Conservation (phyloP, 2,329 filamentous ascomycete species). For the Hypoxylon sp. region DNA sequence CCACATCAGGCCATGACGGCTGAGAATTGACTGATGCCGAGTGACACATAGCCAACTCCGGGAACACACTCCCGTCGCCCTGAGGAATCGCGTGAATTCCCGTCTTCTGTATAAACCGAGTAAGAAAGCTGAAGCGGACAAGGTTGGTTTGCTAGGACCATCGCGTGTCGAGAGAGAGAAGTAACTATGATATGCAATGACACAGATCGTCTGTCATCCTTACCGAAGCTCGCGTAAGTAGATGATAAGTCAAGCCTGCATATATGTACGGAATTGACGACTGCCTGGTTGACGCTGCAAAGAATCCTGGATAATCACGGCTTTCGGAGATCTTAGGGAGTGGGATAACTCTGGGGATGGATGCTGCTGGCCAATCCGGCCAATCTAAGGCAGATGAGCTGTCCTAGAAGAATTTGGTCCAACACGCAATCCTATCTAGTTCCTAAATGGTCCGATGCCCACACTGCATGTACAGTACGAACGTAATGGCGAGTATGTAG, state of each 20-base stretch:
- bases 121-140: neutral
- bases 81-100: conserved; percentile 16
- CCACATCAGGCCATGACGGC: conserved; percentile 52
- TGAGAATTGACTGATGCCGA: conserved; percentile 31
- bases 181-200: conserved; percentile 36
- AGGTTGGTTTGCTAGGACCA: conserved; percentile 16
- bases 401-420: conserved; percentile 24
- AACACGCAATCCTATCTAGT: conserved; percentile 26
- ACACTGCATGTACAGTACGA: conserved; percentile 33
- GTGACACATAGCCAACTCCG: conserved; percentile 23
- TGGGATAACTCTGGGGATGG: conserved; percentile 23
- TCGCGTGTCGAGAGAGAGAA: conserved; percentile 25
- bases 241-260: conserved; percentile 34
- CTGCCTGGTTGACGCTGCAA: conserved; percentile 32
- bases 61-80: conserved; percentile 16
- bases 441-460: conserved; percentile 36
- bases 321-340: conserved; percentile 41
- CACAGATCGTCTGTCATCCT: conserved; percentile 41
- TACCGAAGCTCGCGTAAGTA: conserved; percentile 37
- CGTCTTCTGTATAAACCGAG: conserved; percentile 11
- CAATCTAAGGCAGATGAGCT: conserved; percentile 21
- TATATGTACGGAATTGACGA: conserved; percentile 34
- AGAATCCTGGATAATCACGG: conserved; percentile 32
- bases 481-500: conserved; percentile 30
- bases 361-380: conserved; percentile 30